These are phyloP conservation scores for Cladobotryum protrusum DNA, from an alignment of 2,329 filamentous ascomycete species.

Conservation along the genomic window DNA sequence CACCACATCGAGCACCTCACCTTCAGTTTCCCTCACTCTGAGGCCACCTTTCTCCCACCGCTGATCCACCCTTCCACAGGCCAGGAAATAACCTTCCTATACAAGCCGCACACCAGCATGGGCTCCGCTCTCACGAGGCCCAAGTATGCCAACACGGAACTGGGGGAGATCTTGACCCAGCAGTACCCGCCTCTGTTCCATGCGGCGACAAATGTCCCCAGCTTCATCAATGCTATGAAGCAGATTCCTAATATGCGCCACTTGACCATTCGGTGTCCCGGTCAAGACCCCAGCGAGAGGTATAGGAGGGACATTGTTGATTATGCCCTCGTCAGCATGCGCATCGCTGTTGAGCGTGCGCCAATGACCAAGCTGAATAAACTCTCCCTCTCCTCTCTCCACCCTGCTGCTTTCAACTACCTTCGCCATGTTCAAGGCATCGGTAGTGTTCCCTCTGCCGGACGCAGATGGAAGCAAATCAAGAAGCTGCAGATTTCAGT, in stretches of 20 bases:
- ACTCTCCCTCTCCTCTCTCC: constrained; percentile 66
- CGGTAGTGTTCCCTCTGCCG: constrained; percentile 65
- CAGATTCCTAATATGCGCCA: constrained; percentile 65
- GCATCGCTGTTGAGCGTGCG: constrained; percentile 73
- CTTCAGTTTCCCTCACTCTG: constrained; percentile 69
- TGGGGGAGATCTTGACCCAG: constrained; percentile 74
- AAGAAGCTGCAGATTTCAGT: constrained; percentile 65
- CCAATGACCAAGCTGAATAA: constrained; percentile 59
- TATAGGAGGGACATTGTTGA: constrained; percentile 76
- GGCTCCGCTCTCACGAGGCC: constrained; percentile 56
- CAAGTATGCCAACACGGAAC: constrained; percentile 73
- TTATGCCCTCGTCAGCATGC: constrained; percentile 80
- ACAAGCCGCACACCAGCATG: constrained; percentile 67
- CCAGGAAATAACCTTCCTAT: constrained; percentile 72
- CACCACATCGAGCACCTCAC: constrained; percentile 71
- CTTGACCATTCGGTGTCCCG: constrained; percentile 70
- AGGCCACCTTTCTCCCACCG: constrained; percentile 78
- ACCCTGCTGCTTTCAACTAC: constrained; percentile 70
- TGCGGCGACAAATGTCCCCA: constrained; percentile 78
- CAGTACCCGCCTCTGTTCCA: constrained; percentile 89
- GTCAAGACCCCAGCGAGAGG: constrained; percentile 60
- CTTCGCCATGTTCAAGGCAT: constrained; percentile 69
- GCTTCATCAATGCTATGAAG: constrained; percentile 70
- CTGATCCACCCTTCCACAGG: constrained; percentile 72
- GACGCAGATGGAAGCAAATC: constrained; percentile 72